Evolutionary conservation across 441 rosid species (phyloP), one percentile per base, ranked within the genome.

Genomic region (Pelargonium australe): DNA sequence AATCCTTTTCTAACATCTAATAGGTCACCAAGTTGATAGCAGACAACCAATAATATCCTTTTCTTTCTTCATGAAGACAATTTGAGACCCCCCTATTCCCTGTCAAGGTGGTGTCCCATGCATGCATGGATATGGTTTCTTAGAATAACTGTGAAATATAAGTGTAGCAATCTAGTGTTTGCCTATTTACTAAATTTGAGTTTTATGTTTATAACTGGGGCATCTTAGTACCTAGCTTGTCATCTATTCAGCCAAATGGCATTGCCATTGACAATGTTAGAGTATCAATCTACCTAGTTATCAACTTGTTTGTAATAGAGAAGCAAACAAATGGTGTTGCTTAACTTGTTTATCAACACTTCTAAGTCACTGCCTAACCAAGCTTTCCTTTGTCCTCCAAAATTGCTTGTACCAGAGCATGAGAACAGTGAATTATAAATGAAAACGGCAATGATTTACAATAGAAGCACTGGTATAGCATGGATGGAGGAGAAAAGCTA

Each of bases 61-160:
- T 28, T 41, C 28, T 62, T 28, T 62, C 40, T 62, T 31, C 41
- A 12, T 13, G 11, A n/a, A 10, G 16, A n/a, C 23, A 62, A 62
- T 31, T 20, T 25, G 65, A 62, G 41, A 62, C 13, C 16, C 41
- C 65, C 12, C 17, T n/a, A 49, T 14, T 31, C 41, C 65, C 31
- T 9, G 65, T 62, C 65, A 62, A 62, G 41, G 40, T 25, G 65
- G 16, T 49, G 55, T 37, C 55, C 55, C 55, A n/a, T 49, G 14
- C 13, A 49, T 49, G 55, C 14, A 11, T 62, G 13, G 41, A 57
- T 57, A 57, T 57, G 20, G 28, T 57, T 23, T 25, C 62, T 7
- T 62, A 62, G 17, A 62, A 9, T 7, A 62, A 28, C 41, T 12
- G 41, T 11, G 14, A 14, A 11, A 28, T n/a, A 31, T 31, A 62